Base-by-base conservation (phyloP, 805 yeast genomes). In the Blastobotrys mokoenaii region DNA sequence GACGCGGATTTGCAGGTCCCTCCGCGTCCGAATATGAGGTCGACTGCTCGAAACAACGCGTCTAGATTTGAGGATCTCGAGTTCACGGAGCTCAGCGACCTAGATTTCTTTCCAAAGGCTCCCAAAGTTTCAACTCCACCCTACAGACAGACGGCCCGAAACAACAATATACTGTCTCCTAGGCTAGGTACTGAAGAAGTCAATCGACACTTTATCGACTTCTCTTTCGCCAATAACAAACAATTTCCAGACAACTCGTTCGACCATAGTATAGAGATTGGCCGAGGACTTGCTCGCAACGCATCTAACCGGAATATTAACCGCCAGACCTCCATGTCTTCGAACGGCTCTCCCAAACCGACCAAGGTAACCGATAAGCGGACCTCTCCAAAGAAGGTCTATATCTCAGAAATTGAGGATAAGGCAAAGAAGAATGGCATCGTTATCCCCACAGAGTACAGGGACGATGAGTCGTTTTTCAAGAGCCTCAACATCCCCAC, bases 381-480 rank as follows among this genome's bases (percentile, higher is more conserved):
- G 38, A 33, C 31, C 31, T 35, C 34, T 25, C 45, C 33, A 25
- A 43, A 27, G 32, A 22, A 22, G 27, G 27, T 22, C 27, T 22
- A 22, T 8, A 22, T 22, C 8, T 22, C 27, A 22, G 27, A 22
- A 8, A 38, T 10, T 17, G 25, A 22, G 11, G 38, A 5, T 6
- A 20, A n/a, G 12, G 7, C 25, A 29, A 38, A 32, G 31, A 41
- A 40, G 38, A 7, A 44, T 22, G 46, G 41, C n/a, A 46, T 51
- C 29, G 41, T 38, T 9, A 45, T 51, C 17, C 54, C 54, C 5
- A 41, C 46, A 17, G 54, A 43, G 16, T 51, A 46, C 34, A 35
- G 46, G 5, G 52, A 51, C 16, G 54, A 51, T 36, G 48, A 43
- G 29, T 46, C 51, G 12, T 47, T 51, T 40, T 43, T 43, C 43